Percentiles rank a stretch among this genome's conserved stretches.
Evolutionary conservation across 257 asterid genomes (phyloP).

Genomic region (Capsicum baccatum): DNA sequence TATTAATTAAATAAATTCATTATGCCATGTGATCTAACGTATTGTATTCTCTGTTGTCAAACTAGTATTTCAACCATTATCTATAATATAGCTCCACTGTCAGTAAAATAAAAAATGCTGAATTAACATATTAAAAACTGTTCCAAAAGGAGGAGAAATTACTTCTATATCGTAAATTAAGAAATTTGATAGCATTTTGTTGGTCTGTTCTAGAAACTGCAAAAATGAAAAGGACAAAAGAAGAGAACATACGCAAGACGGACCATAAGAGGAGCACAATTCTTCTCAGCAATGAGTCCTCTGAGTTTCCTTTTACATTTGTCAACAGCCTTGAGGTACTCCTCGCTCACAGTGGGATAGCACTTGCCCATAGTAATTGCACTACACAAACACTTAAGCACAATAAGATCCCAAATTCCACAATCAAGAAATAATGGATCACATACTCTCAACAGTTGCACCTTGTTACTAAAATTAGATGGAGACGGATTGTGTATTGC

Average conservation of each 20-base stretch:
- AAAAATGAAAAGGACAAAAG: not conserved
- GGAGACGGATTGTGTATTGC: too few relatives aligned
- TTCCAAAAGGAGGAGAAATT: not conserved
- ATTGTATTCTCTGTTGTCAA: not conserved
- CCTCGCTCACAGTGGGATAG: conserved; percentile 79
- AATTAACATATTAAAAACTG: not conserved
- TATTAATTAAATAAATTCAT: not conserved
- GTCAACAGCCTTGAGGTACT: conserved; percentile 74
- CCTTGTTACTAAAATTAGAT: too few relatives aligned
- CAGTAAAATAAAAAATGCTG: not conserved
- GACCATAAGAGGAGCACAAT: conserved; percentile 91
- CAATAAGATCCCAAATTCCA: conserved; percentile 20
- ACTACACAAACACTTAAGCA: conserved; percentile 32
- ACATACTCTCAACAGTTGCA: too few relatives aligned
- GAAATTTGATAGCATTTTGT: not conserved
- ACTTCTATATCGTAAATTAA: not conserved
- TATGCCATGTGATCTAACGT: not conserved
- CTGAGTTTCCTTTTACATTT: conserved; percentile 83
- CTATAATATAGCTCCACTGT: not conserved
- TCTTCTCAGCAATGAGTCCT: conserved; percentile 86
- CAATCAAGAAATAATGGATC: not conserved
- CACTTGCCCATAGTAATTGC: conserved; percentile 63
- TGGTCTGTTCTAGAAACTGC: not conserved
- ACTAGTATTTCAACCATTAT: not conserved
- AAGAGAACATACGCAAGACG: conserved; percentile 66